A percentile compares a stretch with the other conserved stretches of the same genome.
Evolutionary conservation across 257 asterid species (phyloP).

Genomic region (Agastache rugosa): DNA sequence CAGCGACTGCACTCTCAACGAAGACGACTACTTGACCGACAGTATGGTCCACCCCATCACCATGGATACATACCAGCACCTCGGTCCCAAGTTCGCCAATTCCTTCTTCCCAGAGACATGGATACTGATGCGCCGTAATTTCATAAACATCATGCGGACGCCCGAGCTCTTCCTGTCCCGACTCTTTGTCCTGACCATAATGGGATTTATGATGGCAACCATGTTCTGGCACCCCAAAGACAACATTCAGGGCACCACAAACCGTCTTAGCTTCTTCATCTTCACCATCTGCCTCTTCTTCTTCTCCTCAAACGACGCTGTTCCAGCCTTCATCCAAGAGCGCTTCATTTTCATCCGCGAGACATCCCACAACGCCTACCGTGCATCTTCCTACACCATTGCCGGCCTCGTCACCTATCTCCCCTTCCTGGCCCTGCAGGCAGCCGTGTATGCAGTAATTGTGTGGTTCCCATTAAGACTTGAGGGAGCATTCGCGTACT

Average conservation of each 20-base stretch:
- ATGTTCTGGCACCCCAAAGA: slow-evolving; percentile 67
- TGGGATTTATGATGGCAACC: slow-evolving; percentile 95
- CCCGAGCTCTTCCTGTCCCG: slow-evolving; percentile 90
- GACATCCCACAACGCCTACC: slow-evolving; percentile 81
- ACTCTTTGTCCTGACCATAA: slow-evolving; percentile 68
- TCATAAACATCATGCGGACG: slow-evolving; percentile 75
- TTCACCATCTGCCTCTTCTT: slow-evolving; percentile 81
- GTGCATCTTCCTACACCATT: slow-evolving; percentile 85
- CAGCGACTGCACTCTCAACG: slow-evolving; percentile 78
- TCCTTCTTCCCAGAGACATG: slow-evolving; percentile 77
- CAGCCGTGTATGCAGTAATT: slow-evolving; percentile 63
- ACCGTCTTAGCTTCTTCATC: slow-evolving; percentile 78
- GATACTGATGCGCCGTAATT: slow-evolving; percentile 80
- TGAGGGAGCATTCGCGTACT: slow-evolving; percentile 56
- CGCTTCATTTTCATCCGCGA: slow-evolving; percentile 82
- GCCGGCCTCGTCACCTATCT: slow-evolving; percentile 82
- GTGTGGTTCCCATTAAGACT: slow-evolving; percentile 74
- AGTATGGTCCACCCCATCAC: slow-evolving; percentile 35
- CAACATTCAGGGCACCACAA: slow-evolving; percentile 65
- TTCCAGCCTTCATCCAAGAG: slow-evolving; percentile 92
- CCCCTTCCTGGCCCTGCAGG: slow-evolving; percentile 81
- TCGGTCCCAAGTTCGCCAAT: slow-evolving; percentile 66
- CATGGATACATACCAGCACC: slow-evolving; percentile 33
- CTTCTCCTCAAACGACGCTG: slow-evolving; percentile 91
- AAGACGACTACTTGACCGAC: slow-evolving; percentile 75